Conservation (phyloP, 2,329 filamentous ascomycete species). For the Zymoseptoria crescenta region DNA sequence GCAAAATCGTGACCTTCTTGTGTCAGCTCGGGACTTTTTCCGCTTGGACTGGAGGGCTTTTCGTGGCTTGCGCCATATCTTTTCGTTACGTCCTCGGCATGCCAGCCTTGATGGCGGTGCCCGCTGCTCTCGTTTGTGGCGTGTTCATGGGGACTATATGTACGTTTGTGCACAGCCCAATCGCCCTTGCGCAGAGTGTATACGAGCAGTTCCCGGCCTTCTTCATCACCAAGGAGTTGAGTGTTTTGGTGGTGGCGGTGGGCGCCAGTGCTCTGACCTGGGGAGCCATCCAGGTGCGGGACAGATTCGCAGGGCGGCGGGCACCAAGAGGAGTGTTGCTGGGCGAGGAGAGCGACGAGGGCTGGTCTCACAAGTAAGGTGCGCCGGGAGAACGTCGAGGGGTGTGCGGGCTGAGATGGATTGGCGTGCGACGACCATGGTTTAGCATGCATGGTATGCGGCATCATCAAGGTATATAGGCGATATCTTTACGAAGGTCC, state of each 20-base stretch:
- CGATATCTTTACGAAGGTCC: not conserved
- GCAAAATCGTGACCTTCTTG: not conserved
- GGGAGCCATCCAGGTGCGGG: not conserved
- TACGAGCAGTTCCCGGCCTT: not conserved
- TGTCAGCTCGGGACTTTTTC: not conserved
- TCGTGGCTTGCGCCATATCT: not conserved
- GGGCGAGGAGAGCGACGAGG: not conserved
- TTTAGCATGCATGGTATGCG: not conserved
- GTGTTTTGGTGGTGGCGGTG: not conserved
- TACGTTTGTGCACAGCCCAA: not conserved
- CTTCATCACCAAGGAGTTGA: not conserved
- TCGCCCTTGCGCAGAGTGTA: not conserved
- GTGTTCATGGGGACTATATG: not conserved
- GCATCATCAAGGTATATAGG: not conserved
- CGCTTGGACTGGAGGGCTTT: not conserved
- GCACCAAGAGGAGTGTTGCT: not conserved
- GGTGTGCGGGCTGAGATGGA: not conserved
- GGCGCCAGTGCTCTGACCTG: not conserved
- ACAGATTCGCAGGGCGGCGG: not conserved
- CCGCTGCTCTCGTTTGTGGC: not conserved
- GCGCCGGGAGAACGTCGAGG: not conserved
- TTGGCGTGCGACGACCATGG: not conserved
- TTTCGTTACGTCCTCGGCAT: not conserved
- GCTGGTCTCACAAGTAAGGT: not conserved
- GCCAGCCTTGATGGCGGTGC: not conserved